A percentile compares a stretch with the other conserved stretches of the same genome.
Conservation (phyloP, 352 stramenopile species). For the Elongisporangium anandrum region DNA sequence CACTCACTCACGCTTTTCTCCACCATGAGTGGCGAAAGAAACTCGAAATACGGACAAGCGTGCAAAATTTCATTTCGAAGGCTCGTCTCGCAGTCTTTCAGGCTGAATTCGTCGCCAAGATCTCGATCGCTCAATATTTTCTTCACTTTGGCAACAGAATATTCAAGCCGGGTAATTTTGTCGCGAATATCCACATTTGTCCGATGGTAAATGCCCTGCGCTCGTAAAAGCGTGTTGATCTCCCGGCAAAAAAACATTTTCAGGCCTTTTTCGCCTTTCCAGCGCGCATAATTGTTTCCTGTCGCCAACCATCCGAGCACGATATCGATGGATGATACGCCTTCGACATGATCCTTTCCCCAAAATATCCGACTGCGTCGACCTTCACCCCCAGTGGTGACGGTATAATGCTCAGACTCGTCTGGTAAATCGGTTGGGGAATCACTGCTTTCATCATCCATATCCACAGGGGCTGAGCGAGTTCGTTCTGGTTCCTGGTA, state of each 20-base stretch:
- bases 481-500: no score
- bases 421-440: neutral
- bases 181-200: neutral
- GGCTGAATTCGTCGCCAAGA: neutral
- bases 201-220: neutral
- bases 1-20: neutral
- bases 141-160: neutral
- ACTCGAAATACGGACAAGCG: neutral
- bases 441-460: neutral
- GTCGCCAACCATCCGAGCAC: conserved; percentile 24
- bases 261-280: neutral
- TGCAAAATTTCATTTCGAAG: neutral
- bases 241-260: neutral
- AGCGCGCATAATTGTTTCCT: conserved; percentile 22
- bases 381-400: neutral
- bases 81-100: neutral
- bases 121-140: neutral
- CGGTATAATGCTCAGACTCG: no score
- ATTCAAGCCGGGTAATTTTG: neutral
- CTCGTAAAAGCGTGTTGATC: neutral
- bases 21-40: neutral
- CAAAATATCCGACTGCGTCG: neutral
- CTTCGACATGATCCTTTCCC: neutral
- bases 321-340: conserved; percentile 21
- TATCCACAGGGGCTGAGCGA: no score